Evolutionary conservation across 805 yeast species (phyloP).

Genomic region (Yarrowia deformans): DNA sequence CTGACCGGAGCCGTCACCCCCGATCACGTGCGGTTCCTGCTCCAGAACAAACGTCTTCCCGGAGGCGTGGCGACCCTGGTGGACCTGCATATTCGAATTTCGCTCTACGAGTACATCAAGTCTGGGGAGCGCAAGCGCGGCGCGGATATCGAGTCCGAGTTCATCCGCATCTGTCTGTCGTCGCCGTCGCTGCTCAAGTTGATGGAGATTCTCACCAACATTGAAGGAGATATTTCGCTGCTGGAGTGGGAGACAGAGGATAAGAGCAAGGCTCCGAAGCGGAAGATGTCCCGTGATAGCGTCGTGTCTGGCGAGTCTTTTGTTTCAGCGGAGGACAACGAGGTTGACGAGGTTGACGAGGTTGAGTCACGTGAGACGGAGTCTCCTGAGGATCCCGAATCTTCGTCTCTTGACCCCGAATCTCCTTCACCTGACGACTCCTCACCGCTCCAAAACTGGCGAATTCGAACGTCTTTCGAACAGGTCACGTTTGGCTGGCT

Average conservation of each 20-base stretch:
- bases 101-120: constrained; percentile 30
- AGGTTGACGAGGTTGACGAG: background rate
- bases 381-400: no score
- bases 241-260: constrained; percentile 23
- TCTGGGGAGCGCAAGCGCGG: constrained; percentile 23
- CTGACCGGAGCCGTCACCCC: constrained; percentile 33
- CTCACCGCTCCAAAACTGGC: constrained; percentile 22
- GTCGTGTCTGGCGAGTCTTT: constrained; percentile 12
- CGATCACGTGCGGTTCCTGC: constrained; percentile 33
- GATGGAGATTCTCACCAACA: constrained; percentile 37
- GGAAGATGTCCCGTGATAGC: background rate
- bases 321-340: background rate
- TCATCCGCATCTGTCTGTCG: constrained; percentile 18
- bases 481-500: constrained; percentile 82
- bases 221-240: constrained; percentile 22
- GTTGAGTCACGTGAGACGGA: background rate
- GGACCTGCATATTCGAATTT: constrained; percentile 23
- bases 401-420: no score
- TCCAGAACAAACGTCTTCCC: constrained; percentile 33
- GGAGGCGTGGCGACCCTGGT: constrained; percentile 32
- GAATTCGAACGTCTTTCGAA: constrained; percentile 46
- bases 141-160: constrained; percentile 34
- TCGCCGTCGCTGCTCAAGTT: constrained; percentile 17
- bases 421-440: background rate
- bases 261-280: background rate